phyloP scores from a whole-genome alignment of 495 filamentous ascomycete genomes.

The Acidomyces sp. region DNA sequence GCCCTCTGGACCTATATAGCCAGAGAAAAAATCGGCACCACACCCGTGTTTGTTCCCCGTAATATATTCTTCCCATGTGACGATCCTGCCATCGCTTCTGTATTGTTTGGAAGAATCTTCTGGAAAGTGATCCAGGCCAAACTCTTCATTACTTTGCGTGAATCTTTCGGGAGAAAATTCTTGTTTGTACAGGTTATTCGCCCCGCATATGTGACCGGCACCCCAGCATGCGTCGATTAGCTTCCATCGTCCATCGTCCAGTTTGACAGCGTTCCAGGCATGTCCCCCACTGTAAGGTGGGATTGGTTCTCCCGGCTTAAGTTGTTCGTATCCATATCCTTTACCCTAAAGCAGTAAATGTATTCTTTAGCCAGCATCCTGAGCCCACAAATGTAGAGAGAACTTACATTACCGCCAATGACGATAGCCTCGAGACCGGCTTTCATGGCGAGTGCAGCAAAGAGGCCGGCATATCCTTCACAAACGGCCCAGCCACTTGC shows the following conservation, averaged over 20 bases:
- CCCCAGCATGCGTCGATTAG: constrained; percentile 90
- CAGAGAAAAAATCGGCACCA: constrained; percentile 39
- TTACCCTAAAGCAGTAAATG: too few species aligned
- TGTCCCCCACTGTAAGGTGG: constrained; percentile 53
- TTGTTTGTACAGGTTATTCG: constrained; percentile 45
- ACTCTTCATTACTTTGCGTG: constrained; percentile 66
- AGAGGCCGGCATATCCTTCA: constrained; percentile 80
- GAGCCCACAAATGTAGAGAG: too few species aligned
- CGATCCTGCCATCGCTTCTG: constrained; percentile 43
- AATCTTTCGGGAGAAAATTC: constrained; percentile 60
- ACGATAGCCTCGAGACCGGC: constrained; percentile 61
- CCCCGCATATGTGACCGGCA: constrained; percentile 47
- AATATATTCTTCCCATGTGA: constrained; percentile 71
- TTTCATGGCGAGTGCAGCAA: constrained; percentile 54
- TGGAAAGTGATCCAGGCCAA: constrained; percentile 71
- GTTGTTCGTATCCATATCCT: constrained; percentile 55
- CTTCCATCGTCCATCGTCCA: constrained; percentile 82
- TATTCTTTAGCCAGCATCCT: too few species aligned
- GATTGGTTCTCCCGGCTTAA: constrained; percentile 40
- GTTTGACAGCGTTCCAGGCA: constrained; percentile 86
- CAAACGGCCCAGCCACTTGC: constrained; percentile 73
- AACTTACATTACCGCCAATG: constrained; percentile 61
- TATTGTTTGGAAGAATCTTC: constrained; percentile 52
- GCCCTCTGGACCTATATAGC: constrained; percentile 43
- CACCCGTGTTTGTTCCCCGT: constrained; percentile 35